Conservation (phyloP, 129 eudicot genomes). For the Arctium lappa region DNA sequence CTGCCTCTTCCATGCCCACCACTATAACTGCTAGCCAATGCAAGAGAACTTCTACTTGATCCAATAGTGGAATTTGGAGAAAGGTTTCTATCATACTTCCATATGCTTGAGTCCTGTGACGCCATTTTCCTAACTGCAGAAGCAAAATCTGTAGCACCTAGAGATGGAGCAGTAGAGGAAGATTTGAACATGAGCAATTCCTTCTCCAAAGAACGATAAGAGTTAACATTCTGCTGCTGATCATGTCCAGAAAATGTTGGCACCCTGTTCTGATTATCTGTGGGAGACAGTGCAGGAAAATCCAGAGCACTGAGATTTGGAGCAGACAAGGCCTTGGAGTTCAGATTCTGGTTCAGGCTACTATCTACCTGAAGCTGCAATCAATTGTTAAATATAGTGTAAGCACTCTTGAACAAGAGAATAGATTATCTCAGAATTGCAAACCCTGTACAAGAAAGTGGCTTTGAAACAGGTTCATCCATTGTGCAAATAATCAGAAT, state of each 20-base stretch:
- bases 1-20: conserved; percentile 41
- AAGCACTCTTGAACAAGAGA: neutral
- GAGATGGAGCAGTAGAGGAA: conserved; percentile 44
- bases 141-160: conserved; percentile 73
- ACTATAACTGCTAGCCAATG: conserved; percentile 46
- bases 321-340: conserved; percentile 51
- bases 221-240: conserved; percentile 36
- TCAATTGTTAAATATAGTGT: conserved; percentile 6
- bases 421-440: too few relatives aligned
- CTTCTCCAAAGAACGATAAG: conserved; percentile 50
- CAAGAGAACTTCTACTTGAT: conserved; percentile 61
- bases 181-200: conserved; percentile 48
- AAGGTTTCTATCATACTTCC: conserved; percentile 65
- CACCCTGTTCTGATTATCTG: conserved; percentile 37
- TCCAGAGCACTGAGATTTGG: conserved; percentile 60
- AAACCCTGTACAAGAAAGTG: too few relatives aligned
- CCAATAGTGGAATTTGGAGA: conserved; percentile 51
- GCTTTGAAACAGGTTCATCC: too few relatives aligned
- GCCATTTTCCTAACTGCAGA: conserved; percentile 81
- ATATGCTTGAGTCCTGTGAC: conserved; percentile 54
- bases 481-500: too few relatives aligned
- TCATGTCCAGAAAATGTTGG: conserved; percentile 43
- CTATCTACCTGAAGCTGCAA: conserved; percentile 67
- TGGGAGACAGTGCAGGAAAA: conserved; percentile 54
- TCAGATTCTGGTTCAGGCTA: conserved; percentile 44